Evolutionary conservation across 1,284 basidiomycete species (phyloP), one percentile per base, ranked within the genome.

Genomic region (Puccinia coronata): DNA sequence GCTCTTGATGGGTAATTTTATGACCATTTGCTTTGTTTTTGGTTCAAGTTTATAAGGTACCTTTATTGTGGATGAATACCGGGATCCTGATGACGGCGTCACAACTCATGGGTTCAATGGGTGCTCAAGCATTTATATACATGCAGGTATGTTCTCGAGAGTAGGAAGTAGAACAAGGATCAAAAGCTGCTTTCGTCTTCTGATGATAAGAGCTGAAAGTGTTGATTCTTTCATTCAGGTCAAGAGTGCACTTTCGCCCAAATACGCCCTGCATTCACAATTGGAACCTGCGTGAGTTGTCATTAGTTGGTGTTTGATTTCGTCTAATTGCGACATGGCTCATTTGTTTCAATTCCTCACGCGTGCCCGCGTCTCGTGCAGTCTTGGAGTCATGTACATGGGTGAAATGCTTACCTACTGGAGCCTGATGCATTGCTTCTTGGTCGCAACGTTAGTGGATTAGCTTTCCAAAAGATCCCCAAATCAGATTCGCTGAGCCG

Each of bases 371-470:
- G 61, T 65, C 14, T 67, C 28, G 23, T 25, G 2, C 41, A 67
- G 63, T 25, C 3, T 67, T 8, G 63, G 39, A 43, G 36, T 67
- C 18, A 67, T 67, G 41, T 47, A n/a, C 63, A 25, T 67, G 41
- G 18, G 63, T 25, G 39, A 67, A 67, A 67, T 67, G 63, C 63
- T 67, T 1, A 43, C 63, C 2, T 67, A 67, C 39, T 67, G 63
- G 63, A 47, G 63, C 47, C 39, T 67, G n/a, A 67, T 67, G 63
- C 63, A 67, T 28, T 67, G 63, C 23, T 47, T 67, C 63, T 12
- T 67, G 63, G 63, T 67, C 23, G 41, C 41, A 28, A 41, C 47
- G 63, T 67, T 25, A 25, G 41, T 67, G 34, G 41, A 47, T 63
- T 20, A 28, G 20, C 12, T 47, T 43, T 47, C 4, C 18, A 18